A percentile compares a stretch with the other conserved stretches of the same genome.
Evolutionary conservation across 2,329 filamentous ascomycete species (phyloP).

Genomic region (Iodosphaeria phyllophila): DNA sequence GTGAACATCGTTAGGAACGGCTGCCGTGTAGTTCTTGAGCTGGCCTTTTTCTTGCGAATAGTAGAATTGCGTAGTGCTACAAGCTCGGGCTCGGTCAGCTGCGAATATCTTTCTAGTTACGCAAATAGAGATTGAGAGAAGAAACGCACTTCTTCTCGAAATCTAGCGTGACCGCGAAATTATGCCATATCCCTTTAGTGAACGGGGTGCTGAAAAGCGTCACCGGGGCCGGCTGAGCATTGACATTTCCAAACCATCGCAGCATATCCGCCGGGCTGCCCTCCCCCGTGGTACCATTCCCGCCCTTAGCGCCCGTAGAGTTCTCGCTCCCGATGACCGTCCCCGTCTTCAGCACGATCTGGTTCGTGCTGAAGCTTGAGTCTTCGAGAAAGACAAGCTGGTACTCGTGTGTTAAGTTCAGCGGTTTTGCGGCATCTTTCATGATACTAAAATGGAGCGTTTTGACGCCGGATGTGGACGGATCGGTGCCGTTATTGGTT

Average conservation of each 20-base stretch:
- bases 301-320: constrained; percentile 14
- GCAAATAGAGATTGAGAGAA: background rate
- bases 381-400: constrained; percentile 32
- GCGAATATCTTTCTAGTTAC: background rate
- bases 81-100: background rate
- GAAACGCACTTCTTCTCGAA: constrained; percentile 31
- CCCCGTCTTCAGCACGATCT: constrained; percentile 35
- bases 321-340: constrained; percentile 23
- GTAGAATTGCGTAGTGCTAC: constrained; percentile 34
- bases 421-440: constrained; percentile 27
- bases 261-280: too few relatives aligned
- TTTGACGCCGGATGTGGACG: constrained; percentile 34
- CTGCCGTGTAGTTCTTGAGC: constrained; percentile 26
- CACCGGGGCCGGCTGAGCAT: constrained; percentile 22
- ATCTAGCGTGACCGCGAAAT: constrained; percentile 40
- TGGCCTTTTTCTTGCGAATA: constrained; percentile 29
- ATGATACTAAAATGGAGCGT: constrained; percentile 42
- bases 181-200: constrained; percentile 33
- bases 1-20: constrained; percentile 28
- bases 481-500: constrained; percentile 29
- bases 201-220: constrained; percentile 32
- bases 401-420: constrained; percentile 45
- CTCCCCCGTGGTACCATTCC: too few relatives aligned
- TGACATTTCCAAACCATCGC: constrained; percentile 27
- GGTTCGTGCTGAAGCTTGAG: constrained; percentile 26